Base-by-base conservation (phyloP, 2,329 filamentous ascomycete genomes). In the Bipolaris zeicola region DNA sequence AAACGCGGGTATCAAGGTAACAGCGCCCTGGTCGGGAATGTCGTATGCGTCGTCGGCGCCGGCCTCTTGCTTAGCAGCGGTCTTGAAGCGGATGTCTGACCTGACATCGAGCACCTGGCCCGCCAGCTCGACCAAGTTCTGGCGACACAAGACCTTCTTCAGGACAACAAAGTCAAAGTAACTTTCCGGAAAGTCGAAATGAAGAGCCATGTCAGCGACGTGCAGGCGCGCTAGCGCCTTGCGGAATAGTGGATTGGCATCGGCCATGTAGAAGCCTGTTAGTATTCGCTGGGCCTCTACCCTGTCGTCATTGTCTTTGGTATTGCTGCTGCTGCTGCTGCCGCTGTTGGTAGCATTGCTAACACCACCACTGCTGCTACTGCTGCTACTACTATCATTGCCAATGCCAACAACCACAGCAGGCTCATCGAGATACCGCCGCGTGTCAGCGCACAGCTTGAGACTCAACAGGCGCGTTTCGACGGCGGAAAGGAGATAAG, bases 111-210 rank as follows among this genome's bases (percentile, higher is more conserved):
- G 46, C 18, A 72, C 67, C 50, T 72, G 70, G 7, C 70, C 67
- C 1, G 68, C 69, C 20, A 74, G 39, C 26, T 69, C 52, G 37
- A 72, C 54, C 33, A 74, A 56, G 5, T 64, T 61, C 28, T 62
- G 55, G 24, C 46, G 58, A 26, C 55, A 47, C 33, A 74, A 53
- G 10, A 62, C 54, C 1, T 34, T 39, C 33, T 60, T 61, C 7
- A 51, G 48, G 0, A 72, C 50, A 1, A 39, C 39, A 10, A 63
- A 63, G 10, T 66, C 57, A 55, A 68, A 73, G 34, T 66, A 70
- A 43, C 64, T 68, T 48, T 75, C 70, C 1, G 64, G 59, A 48
- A 74, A 74, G 16, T 65, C 62, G 42, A 73, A 73, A n/a, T 57
- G 46, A 3, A 73, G 48, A 7, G 59, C 50, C 5, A 72, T 44